phyloP scores from a whole-genome alignment of 2,329 filamentous ascomycete species.

The Hypoxylon sp. region DNA sequence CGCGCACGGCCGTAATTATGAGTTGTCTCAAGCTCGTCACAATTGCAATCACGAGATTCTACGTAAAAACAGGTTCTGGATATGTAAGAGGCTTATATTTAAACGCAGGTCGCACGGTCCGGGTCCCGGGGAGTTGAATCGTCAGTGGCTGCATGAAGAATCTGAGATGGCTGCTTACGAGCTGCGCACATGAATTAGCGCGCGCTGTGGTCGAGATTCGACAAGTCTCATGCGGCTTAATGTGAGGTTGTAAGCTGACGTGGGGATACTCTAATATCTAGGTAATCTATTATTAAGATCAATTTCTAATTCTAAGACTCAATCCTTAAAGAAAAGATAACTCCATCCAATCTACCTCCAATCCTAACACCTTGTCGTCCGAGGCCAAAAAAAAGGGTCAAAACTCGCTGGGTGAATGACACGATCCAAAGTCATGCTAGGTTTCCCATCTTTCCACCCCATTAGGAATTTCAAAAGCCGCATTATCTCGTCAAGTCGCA shows the following conservation, averaged over 20 bases:
- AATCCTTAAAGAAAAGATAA: constrained; percentile 16
- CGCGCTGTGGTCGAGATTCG: background rate
- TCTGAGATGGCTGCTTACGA: background rate
- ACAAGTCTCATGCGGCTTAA: background rate
- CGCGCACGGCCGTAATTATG: constrained; percentile 20
- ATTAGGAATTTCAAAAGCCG: background rate
- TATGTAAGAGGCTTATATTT: background rate
- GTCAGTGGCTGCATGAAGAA: background rate
- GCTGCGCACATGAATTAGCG: background rate
- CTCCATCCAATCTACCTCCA: constrained; percentile 4
- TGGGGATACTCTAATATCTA: constrained; percentile 15
- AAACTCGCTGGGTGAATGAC: constrained; percentile 12
- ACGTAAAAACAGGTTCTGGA: background rate
- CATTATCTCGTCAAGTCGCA: constrained; percentile 20
- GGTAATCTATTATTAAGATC: constrained; percentile 15
- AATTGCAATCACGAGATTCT: constrained; percentile 13
- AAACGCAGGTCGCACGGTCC: constrained; percentile 22
- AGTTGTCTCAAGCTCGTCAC: constrained; percentile 26
- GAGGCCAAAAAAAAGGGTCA: constrained; percentile 1
- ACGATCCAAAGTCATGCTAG: constrained; percentile 9
- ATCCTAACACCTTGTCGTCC: constrained; percentile 6
- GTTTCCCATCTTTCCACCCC: background rate
- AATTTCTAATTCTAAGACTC: constrained; percentile 28
- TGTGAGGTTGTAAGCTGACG: background rate
- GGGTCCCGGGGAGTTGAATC: background rate